Conservation (phyloP, 306 rosid genomes). For the Cucumis melo region DNA sequence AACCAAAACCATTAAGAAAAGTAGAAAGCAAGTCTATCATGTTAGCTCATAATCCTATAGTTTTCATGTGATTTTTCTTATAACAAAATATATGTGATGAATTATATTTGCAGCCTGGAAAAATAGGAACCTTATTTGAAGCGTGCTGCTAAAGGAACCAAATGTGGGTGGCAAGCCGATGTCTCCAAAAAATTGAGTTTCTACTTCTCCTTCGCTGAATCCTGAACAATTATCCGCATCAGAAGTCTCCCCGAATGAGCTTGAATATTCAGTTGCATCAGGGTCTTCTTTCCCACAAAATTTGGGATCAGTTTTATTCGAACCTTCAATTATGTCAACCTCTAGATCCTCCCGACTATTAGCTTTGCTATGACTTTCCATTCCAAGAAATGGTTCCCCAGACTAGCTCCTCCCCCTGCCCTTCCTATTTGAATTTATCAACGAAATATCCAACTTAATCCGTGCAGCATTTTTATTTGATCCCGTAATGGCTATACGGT, state of each 20-base stretch:
- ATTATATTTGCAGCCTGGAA: constrained; percentile 6
- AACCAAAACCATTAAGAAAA: not conserved
- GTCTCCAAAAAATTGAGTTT: constrained; percentile 45
- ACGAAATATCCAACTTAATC: constrained; percentile 4
- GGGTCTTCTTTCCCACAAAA: constrained; percentile 46
- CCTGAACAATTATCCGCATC: constrained; percentile 39
- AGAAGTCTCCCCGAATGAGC: constrained; percentile 68
- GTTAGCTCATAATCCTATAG: not conserved
- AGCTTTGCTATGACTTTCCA: constrained; percentile 30
- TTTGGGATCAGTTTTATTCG: constrained; percentile 28
- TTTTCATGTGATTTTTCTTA: not conserved
- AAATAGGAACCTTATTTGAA: constrained; percentile 42
- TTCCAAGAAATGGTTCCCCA: constrained; percentile 22
- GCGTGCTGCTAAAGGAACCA: constrained; percentile 25
- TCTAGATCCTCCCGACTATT: constrained; percentile 34
- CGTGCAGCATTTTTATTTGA: not conserved
- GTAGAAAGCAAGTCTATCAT: not conserved
- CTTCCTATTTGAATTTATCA: constrained; percentile 14
- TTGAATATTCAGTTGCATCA: constrained; percentile 82
- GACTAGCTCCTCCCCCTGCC: constrained; percentile 17
- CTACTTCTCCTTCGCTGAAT: constrained; percentile 68
- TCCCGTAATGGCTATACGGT: not conserved
- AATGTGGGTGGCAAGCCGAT: constrained; percentile 26
- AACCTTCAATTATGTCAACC: constrained; percentile 45
- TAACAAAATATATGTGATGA: not conserved